Evolutionary conservation across 495 filamentous ascomycete species (phyloP).

Genomic region (Penicillium egyptiacum): DNA sequence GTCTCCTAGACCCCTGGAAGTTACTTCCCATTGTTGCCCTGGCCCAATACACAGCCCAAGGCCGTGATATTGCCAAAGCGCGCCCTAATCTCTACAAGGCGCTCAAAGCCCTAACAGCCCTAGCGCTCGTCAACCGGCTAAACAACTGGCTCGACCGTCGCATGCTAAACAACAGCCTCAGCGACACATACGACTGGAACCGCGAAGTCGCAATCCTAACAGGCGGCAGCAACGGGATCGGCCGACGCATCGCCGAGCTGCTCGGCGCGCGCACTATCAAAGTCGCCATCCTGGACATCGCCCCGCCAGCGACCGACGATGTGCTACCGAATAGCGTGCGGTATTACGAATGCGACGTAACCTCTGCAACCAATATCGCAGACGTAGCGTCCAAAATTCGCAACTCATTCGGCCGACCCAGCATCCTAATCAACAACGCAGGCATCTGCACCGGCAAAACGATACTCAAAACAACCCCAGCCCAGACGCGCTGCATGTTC

Average conservation of each 20-base stretch:
- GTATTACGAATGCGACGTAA: conserved; percentile 67
- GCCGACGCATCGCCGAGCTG: conserved; percentile 57
- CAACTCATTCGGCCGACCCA: conserved; percentile 59
- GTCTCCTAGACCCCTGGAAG: conserved; percentile 59
- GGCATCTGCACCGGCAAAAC: conserved; percentile 61
- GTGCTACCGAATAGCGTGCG: conserved; percentile 52
- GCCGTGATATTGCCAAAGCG: conserved; percentile 48
- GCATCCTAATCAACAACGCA: conserved; percentile 75
- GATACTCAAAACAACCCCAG: conserved; percentile 57
- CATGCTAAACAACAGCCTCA: conserved; percentile 60
- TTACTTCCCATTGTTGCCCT: conserved; percentile 56
- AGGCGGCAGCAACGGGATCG: conserved; percentile 70
- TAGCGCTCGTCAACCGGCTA: conserved; percentile 50
- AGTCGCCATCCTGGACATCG: conserved; percentile 70
- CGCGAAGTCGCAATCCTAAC: conserved; percentile 71
- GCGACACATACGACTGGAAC: conserved; percentile 65
- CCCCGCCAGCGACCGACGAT: conserved; percentile 49
- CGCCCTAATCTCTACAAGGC: conserved; percentile 41
- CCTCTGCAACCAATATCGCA: conserved; percentile 49
- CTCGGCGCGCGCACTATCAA: conserved; percentile 59
- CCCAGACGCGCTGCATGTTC: conserved; percentile 62
- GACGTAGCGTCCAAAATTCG: conserved; percentile 51
- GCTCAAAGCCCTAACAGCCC: conserved; percentile 25
- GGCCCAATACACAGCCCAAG: conserved; percentile 58
- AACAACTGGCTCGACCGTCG: conserved; percentile 52